These are phyloP conservation scores for Zancudomyces culisetae DNA, from an alignment of 371 early-diverging fungal genomes.

Conservation along the genomic window DNA sequence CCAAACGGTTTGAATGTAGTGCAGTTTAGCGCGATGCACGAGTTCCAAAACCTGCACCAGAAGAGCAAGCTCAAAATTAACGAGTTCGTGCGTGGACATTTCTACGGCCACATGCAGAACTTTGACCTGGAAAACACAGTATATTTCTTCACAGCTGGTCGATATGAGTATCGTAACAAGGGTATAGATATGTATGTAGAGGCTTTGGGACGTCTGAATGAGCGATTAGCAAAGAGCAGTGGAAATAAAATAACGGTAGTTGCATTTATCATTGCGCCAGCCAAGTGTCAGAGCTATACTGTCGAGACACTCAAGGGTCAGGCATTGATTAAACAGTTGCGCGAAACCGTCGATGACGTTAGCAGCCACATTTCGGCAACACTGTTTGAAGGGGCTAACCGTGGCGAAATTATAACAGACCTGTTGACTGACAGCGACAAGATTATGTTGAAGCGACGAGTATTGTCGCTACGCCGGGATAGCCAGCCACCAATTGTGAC, in stretches of 20 bases:
- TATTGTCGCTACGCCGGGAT: conserved; percentile 72
- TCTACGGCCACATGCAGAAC: conserved; percentile 77
- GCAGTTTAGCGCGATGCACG: conserved; percentile 92
- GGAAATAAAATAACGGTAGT: conserved; percentile 79
- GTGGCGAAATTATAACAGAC: conserved; percentile 22
- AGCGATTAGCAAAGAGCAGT: conserved; percentile 54
- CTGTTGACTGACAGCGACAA: conserved; percentile 69
- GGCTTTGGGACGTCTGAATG: conserved; percentile 35
- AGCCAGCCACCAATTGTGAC: conserved; percentile 85
- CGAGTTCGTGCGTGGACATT: conserved; percentile 91
- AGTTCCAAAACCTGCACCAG: conserved; percentile 94
- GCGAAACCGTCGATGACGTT: conserved; percentile 73
- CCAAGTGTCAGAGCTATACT: conserved; percentile 75
- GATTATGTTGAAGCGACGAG: conserved; percentile 76
- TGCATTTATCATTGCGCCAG: conserved; percentile 87
- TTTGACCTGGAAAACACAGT: conserved; percentile 67
- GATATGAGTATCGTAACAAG: conserved; percentile 92
- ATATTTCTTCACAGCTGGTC: conserved; percentile 94
- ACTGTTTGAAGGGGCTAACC: conserved; percentile 61
- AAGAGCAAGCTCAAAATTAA: conserved; percentile 80
- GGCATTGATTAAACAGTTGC: conserved; percentile 85
- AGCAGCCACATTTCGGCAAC: conserved; percentile 63
- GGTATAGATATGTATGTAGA: conserved; percentile 94
- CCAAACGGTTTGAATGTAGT: conserved; percentile 92
- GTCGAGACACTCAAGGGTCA: conserved; percentile 92